Base-by-base conservation (phyloP, 2,329 filamentous ascomycete genomes). In the Furcasterigmium sp. region DNA sequence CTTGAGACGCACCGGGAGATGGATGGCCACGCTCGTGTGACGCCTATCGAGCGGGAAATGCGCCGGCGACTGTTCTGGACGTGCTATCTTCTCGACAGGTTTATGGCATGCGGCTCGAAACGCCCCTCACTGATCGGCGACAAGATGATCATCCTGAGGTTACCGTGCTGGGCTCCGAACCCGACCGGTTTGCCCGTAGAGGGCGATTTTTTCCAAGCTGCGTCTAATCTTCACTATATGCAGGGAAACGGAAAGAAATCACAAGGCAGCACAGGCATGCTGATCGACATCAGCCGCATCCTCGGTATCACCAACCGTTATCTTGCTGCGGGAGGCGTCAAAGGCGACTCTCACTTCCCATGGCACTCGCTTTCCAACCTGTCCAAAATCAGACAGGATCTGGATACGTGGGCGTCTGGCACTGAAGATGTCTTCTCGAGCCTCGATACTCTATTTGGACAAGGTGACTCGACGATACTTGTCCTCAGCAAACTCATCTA, bases 361-460 rank as follows among this genome's bases (percentile, higher is more conserved):
- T 95, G 89, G 89, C 88, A 94, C 58, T 82, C 87, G 2, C 73
- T 91, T 17, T 94, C 89, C 6, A 91, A 85, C 47, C 71, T 94
- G 2, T 93, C 88, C 41, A 90, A 89, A 57, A 93, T 95, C 50
- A 78, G 87, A 23, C 85, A 91, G 50, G 87, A 93, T 55, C 71
- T 95, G 19, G 87, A 94, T 56, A 77, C 87, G 25, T 95, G 89
- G 89, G 86, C 87, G 2, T 82, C 86, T 1, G 87, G 86, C 10
- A 90, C 87, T 1, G 83, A 87, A 49, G 85, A 89, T 47, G 77
- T 86, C 8, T 93, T 93, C 54, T 82, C 84, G 1, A 87, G 84
- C 14, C 75, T 91, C 9, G 82, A 88, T 34, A 73, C 78, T 1
- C 71, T 93, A 1, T 91, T 94, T 52, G 82, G 84, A 3, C 87